Base-by-base conservation (phyloP, 108 stramenopile genomes). In the Thalassiosira profunda region DNA sequence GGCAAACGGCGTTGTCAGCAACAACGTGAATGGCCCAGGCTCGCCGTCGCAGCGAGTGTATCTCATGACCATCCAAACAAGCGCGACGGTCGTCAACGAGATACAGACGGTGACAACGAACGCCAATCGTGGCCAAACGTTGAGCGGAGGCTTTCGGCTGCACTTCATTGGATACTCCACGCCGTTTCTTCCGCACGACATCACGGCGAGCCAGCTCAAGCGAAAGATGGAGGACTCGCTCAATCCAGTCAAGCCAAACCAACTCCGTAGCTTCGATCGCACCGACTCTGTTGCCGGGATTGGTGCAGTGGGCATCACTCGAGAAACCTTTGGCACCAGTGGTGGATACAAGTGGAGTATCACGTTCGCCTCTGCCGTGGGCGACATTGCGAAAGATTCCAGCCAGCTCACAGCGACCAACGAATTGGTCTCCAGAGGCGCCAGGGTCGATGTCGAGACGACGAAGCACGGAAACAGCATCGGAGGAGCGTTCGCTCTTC, bases 11-110 rank as follows among this genome's bases (percentile, higher is more conserved):
- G 45, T 84, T 31, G 58, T 49, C 15, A 86, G 84, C 45, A 89
- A 89, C 58, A 92, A 92, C 42, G 59, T 88, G 45, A 92, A 92
- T 67, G 90, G 90, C 0, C 90, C 90, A 14, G 90, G 90, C 47
- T 83, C 87, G 23, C 80, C 82, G 15, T 84, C 79, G 37, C 49
- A 82, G 21, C 65, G 90, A 48, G 83, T 87, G 23, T 81, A 86
- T n/a, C 43, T 85, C 20, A 76, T 74, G 14, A 83, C 84, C 14
- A 78, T 92, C 47, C 71, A 76, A 45, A 88, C 85, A 15, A 67
- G 46, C 31, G 84, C 87, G 12, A 66, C 76, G 12, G 52, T 74
- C 18, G 82, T 84, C 23, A 36, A 69, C 33, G 87, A 89, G 46
- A 74, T 88, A 52, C 86, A 88, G 34, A 41, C 70, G 35, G 44